Conservation (phyloP, 768 basidiomycete species). For the Psilocybe cubensis region DNA sequence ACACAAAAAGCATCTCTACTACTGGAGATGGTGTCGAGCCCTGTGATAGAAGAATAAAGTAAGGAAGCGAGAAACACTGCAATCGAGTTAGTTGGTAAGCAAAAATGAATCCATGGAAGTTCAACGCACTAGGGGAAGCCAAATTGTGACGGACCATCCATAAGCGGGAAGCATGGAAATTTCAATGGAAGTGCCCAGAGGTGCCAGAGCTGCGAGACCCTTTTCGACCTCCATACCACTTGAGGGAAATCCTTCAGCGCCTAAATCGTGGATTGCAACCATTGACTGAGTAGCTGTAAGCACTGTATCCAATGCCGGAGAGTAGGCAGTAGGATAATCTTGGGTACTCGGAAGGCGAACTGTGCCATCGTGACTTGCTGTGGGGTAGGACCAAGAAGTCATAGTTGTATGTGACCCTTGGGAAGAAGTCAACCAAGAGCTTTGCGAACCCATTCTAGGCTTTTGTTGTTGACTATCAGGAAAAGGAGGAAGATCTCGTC, state of each 20-base stretch:
- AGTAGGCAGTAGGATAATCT: slow-evolving; percentile 44
- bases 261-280: slow-evolving; percentile 63
- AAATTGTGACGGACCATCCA: slow-evolving; percentile 70
- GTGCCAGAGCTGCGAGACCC: slow-evolving; percentile 48
- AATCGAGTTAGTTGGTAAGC: not conserved
- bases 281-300: slow-evolving; percentile 57
- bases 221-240: slow-evolving; percentile 53
- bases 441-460: slow-evolving; percentile 63
- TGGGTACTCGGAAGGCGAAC: slow-evolving; percentile 38
- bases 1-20: slow-evolving; percentile 53
- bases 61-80: slow-evolving; percentile 67
- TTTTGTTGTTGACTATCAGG: slow-evolving; percentile 46
- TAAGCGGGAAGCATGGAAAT: slow-evolving; percentile 57
- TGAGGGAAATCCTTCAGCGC: slow-evolving; percentile 68
- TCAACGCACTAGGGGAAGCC: slow-evolving; percentile 67
- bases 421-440: slow-evolving; percentile 74
- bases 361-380: slow-evolving; percentile 40
- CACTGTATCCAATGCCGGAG: slow-evolving; percentile 36
- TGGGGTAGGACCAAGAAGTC: slow-evolving; percentile 73
- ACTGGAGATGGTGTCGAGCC: slow-evolving; percentile 38
- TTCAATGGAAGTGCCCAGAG: slow-evolving; percentile 51
- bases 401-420: slow-evolving; percentile 58
- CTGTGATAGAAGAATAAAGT: slow-evolving; percentile 50
- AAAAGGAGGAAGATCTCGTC: slow-evolving; percentile 49
- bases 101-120: not conserved